Evolutionary conservation across 2,329 filamentous ascomycete species (phyloP).

Genomic region (Ceratocystis lukuohia): DNA sequence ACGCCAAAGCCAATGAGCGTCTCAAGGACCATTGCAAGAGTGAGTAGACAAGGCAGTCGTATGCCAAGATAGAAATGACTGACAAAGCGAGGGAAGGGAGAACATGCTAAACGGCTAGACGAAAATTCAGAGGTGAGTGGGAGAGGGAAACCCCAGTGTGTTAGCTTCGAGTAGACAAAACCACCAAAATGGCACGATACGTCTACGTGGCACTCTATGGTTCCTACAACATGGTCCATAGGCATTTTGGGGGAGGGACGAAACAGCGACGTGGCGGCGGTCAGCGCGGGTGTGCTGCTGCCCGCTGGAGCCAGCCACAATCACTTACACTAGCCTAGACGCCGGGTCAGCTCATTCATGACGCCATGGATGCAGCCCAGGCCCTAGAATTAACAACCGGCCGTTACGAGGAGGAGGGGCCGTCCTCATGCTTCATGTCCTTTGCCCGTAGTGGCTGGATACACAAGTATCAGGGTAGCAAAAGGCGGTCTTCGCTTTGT

Average conservation of each 20-base stretch:
- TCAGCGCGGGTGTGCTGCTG: background rate
- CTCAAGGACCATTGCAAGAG: constrained; percentile 23
- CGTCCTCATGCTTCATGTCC: background rate
- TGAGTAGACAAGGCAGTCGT: background rate
- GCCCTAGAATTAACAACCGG: background rate
- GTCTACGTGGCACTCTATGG: background rate
- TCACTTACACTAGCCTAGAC: background rate
- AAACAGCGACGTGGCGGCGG: background rate
- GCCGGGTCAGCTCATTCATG: constrained; percentile 1
- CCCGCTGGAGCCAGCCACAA: background rate
- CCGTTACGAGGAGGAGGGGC: background rate
- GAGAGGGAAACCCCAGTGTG: background rate
- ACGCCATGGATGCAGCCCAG: background rate
- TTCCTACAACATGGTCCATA: background rate
- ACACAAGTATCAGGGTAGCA: background rate
- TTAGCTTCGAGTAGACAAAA: background rate
- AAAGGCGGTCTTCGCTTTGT: background rate
- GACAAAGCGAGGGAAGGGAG: background rate
- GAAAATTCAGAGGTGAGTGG: background rate
- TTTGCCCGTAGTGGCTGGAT: background rate
- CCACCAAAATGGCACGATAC: background rate
- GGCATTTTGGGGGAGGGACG: background rate
- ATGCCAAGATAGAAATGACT: background rate
- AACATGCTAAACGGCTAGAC: background rate
- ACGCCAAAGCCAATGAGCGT: constrained; percentile 32